Evolutionary conservation across 2,329 filamentous ascomycete genomes (phyloP).

Genomic region (Xylaria sp.): DNA sequence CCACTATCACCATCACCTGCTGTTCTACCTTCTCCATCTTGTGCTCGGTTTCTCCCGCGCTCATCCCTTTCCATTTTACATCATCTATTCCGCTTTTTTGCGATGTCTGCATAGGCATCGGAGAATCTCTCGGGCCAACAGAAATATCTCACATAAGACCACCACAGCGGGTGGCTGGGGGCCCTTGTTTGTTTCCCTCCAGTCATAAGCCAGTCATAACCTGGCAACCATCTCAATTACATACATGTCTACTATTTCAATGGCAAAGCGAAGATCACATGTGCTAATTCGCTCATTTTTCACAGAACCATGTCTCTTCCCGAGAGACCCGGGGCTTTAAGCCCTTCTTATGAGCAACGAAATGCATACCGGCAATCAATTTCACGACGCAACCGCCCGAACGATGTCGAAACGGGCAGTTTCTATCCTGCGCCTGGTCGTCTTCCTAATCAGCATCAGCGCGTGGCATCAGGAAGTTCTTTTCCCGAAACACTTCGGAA

Average conservation of each 20-base stretch:
- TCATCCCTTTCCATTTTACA: neutral
- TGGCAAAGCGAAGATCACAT: neutral
- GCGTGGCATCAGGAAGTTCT: constrained; percentile 53
- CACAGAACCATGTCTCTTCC: constrained; percentile 54
- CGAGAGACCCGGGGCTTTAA: constrained; percentile 56
- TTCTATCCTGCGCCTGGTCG: constrained; percentile 41
- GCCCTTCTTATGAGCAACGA: constrained; percentile 55
- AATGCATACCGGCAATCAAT: constrained; percentile 63
- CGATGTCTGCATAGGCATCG: constrained; percentile 7
- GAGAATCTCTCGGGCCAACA: neutral
- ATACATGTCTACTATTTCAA: neutral
- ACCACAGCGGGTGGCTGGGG: constrained; percentile 4
- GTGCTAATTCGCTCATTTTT: constrained; percentile 16
- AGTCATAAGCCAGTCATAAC: neutral
- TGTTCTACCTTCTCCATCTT: neutral
- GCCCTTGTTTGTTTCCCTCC: constrained; percentile 13
- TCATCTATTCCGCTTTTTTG: constrained; percentile 3
- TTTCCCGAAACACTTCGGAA: constrained; percentile 53
- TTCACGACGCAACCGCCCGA: constrained; percentile 58
- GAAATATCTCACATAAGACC: constrained; percentile 5
- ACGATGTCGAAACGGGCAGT: constrained; percentile 64
- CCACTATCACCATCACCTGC: neutral
- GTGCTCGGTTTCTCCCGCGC: neutral
- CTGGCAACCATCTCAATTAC: neutral
- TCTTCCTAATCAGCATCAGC: constrained; percentile 43